Evolutionary conservation across 176 grass and related monocot species (phyloP).

Genomic region (Oryza longistaminata): DNA sequence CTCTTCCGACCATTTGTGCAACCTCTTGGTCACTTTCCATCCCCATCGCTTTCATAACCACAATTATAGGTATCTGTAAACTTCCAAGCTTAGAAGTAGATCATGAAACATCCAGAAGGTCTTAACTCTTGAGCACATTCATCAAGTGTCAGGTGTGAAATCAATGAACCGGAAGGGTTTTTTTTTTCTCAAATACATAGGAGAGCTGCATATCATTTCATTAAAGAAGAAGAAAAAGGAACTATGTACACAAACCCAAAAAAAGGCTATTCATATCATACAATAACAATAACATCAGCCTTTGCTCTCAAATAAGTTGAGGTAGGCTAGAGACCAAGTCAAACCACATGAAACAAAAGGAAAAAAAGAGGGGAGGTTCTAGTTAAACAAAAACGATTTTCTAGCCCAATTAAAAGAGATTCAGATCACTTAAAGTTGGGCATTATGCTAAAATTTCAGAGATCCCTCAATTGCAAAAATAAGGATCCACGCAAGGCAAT

Average conservation of each 20-base stretch:
- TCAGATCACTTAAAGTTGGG: not conserved
- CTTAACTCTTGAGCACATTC: not conserved
- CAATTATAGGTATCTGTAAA: conserved; percentile 92
- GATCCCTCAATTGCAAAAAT: not conserved
- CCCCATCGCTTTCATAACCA: conserved; percentile 99
- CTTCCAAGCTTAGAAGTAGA: conserved; percentile 21
- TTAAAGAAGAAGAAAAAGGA: too few species aligned
- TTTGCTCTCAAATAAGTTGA: not conserved
- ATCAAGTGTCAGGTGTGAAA: conserved; percentile 9
- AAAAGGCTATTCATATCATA: not conserved
- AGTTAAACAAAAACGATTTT: not conserved
- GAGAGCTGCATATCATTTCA: too few species aligned
- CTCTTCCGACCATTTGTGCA: conserved; percentile 93
- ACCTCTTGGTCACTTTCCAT: conserved; percentile 95
- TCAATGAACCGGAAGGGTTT: not conserved
- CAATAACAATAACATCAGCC: not conserved
- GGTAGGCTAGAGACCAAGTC: not conserved
- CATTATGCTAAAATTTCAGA: not conserved
- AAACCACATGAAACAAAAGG: not conserved
- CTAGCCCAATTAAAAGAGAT: conserved; percentile 12
- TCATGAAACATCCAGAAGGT: conserved; percentile 18
- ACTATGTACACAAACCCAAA: too few species aligned
- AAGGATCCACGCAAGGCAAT: not conserved
- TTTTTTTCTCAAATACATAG: too few species aligned
- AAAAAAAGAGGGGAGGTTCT: not conserved